A percentile compares a stretch with the other conserved stretches of the same genome.
Conservation (phyloP, 345 rosid species). For the Cardamine chenopodiifolia region DNA sequence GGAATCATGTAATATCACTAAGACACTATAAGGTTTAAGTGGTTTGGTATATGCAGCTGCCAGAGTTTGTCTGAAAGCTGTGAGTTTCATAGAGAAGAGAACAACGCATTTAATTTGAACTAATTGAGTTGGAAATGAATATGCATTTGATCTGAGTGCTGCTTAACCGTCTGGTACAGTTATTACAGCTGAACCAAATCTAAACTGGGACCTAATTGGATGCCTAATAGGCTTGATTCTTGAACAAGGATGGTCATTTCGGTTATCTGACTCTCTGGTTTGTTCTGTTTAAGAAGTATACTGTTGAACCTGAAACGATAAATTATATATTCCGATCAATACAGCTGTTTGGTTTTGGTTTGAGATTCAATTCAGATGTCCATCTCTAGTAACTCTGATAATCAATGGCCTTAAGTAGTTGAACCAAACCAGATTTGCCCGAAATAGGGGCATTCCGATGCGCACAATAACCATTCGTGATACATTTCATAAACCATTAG, state of each 20-base stretch:
- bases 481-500: conserved; percentile 10
- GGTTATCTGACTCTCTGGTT: neutral
- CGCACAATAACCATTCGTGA: neutral
- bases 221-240: neutral
- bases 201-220: neutral
- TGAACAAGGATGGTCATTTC: neutral
- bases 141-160: no score
- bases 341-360: neutral
- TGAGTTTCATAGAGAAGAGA: neutral
- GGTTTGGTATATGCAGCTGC: conserved; percentile 23
- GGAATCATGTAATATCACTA: conserved; percentile 26
- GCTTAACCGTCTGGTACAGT: no score
- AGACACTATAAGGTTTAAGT: neutral
- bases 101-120: conserved; percentile 19
- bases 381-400: neutral
- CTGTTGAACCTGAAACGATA: neutral
- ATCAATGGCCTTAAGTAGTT: neutral
- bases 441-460: conserved; percentile 3
- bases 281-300: neutral
- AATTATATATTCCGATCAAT: neutral
- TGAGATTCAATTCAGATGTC: neutral
- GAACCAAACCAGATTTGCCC: conserved; percentile 4
- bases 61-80: conserved; percentile 34
- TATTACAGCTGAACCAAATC: neutral
- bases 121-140: no score